Evolutionary conservation across 1,139 yeast species (phyloP).

Genomic region (Saccharomyces hybrid): DNA sequence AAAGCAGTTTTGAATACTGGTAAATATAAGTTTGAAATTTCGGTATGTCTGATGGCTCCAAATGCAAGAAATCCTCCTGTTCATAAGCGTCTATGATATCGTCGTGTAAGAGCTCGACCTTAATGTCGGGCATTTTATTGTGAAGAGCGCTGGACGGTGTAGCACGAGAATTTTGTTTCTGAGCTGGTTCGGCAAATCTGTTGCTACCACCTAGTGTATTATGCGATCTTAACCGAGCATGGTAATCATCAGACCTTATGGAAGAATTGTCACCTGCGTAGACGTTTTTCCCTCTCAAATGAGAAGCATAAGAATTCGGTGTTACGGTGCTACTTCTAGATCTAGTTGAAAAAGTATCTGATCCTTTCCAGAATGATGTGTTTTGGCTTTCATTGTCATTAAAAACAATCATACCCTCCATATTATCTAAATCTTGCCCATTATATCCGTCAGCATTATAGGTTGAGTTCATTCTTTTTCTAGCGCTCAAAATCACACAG

Average conservation of each 20-base stretch:
- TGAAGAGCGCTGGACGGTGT: not conserved
- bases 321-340: conserved; percentile 10
- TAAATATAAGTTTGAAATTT: conserved; percentile 49
- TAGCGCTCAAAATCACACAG: conserved; percentile 42
- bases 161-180: not conserved
- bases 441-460: not conserved
- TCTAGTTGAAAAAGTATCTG: not conserved
- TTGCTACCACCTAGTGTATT: not conserved
- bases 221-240: not conserved
- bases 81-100: conserved; percentile 50
- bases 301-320: conserved; percentile 4
- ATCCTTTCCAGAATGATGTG: not conserved
- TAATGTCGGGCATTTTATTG: conserved; percentile 35
- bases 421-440: not conserved
- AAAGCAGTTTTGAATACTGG: conserved; percentile 74
- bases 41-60: conserved; percentile 42
- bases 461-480: conserved; percentile 5
- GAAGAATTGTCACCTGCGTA: conserved; percentile 17
- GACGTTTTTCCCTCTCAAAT: not conserved
- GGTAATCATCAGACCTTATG: conserved; percentile 22
- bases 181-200: not conserved
- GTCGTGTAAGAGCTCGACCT: conserved; percentile 49
- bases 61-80: conserved; percentile 39
- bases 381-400: conserved; percentile 8
- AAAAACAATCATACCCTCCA: conserved; percentile 18